A percentile compares a stretch with the other conserved stretches of the same genome.
phyloP scores from a whole-genome alignment of 1,284 basidiomycete genomes.

The Heterobasidion parviporum region DNA sequence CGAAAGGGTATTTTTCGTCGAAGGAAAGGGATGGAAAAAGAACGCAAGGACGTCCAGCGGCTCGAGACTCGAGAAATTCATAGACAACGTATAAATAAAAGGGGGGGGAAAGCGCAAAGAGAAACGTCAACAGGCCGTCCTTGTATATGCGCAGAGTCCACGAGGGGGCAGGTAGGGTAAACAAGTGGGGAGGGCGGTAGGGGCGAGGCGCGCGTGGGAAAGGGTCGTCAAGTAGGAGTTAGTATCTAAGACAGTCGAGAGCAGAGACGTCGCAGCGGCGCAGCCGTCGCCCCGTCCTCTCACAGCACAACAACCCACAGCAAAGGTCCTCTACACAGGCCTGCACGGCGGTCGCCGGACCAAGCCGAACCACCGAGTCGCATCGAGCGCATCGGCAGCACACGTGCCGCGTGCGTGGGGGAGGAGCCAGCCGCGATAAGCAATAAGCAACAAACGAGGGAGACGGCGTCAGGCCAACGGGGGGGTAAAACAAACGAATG shows the following conservation, averaged over 20 bases:
- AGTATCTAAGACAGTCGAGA: too few species aligned
- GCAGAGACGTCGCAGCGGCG: too few species aligned
- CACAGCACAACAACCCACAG: too few species aligned
- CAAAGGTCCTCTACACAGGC: too few species aligned
- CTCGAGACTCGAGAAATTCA: background rate
- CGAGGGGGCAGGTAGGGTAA: too few species aligned
- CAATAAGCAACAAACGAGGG: background rate
- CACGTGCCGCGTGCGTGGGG: background rate
- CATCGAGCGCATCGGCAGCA: too few species aligned
- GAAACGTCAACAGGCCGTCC: slow-evolving; percentile 1
- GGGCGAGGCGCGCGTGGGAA: too few species aligned
- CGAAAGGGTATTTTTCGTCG: background rate
- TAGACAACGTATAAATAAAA: background rate
- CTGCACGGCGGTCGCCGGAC: too few species aligned
- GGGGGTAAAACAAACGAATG: background rate
- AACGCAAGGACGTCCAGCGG: slow-evolving; percentile 8
- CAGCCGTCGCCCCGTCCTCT: too few species aligned
- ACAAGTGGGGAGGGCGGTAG: too few species aligned
- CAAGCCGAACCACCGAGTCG: too few species aligned
- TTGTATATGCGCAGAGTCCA: background rate
- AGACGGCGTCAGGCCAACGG: background rate
- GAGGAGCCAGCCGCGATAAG: background rate
- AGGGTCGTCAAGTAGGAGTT: too few species aligned
- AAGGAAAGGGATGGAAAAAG: background rate
- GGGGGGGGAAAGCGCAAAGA: background rate